Percentiles rank a stretch among this genome's conserved stretches.
phyloP scores from a whole-genome alignment of 768 basidiomycete genomes.

The Cystofilobasidium capitatum region DNA sequence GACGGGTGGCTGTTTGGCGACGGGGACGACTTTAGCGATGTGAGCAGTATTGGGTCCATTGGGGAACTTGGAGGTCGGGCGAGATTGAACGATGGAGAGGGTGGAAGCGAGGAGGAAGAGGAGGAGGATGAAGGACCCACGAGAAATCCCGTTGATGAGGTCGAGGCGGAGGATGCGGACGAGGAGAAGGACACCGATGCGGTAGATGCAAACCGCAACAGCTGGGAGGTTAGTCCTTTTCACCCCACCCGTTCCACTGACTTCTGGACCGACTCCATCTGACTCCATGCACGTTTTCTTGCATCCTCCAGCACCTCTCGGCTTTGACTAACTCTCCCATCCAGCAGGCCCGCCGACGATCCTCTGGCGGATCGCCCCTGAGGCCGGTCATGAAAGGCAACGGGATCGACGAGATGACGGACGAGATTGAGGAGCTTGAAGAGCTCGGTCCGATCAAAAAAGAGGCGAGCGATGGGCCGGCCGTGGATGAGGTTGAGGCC shows the following conservation, averaged over 20 bases:
- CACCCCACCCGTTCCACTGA: neutral
- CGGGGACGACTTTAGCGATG: constrained; percentile 75
- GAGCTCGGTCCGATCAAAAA: constrained; percentile 55
- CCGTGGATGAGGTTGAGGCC: constrained; percentile 40
- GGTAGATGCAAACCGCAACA: constrained; percentile 74
- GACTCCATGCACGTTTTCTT: constrained; percentile 17
- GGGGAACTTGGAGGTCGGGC: constrained; percentile 76
- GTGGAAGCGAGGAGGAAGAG: constrained; percentile 25
- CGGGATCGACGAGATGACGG: constrained; percentile 52
- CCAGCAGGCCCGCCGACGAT: constrained; percentile 54
- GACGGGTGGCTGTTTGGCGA: constrained; percentile 66
- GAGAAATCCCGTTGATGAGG: constrained; percentile 52
- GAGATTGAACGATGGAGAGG: constrained; percentile 49
- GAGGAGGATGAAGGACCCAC: constrained; percentile 27
- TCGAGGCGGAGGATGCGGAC: constrained; percentile 27
- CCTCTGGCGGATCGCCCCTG: constrained; percentile 64
- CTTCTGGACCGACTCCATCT: neutral
- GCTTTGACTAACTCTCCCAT: constrained; percentile 85
- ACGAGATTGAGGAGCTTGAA: constrained; percentile 57
- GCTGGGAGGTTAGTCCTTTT: constrained; percentile 69
- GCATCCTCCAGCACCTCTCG: constrained; percentile 68
- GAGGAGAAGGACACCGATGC: constrained; percentile 49
- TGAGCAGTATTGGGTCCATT: constrained; percentile 83
- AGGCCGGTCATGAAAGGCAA: constrained; percentile 64
- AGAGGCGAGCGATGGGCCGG: constrained; percentile 34